These are phyloP conservation scores for Cystoderma amianthinum DNA, from an alignment of 768 basidiomycete genomes.

Conservation along the genomic window DNA sequence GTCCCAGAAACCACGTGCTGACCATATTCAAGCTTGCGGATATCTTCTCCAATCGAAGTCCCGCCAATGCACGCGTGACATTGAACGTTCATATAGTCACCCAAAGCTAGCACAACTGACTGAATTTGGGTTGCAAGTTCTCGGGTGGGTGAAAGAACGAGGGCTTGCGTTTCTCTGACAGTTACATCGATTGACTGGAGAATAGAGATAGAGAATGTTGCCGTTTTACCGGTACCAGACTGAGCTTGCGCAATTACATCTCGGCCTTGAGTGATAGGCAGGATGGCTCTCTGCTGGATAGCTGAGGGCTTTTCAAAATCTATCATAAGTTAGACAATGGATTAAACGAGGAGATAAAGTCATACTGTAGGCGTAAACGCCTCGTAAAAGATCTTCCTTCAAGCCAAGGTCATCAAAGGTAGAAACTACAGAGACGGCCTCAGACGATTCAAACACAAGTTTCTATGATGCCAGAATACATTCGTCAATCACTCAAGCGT, in stretches of 20 bases:
- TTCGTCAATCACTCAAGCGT: constrained; percentile 4
- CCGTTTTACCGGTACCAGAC: constrained; percentile 99
- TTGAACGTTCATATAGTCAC: constrained; percentile 99
- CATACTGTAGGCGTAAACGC: constrained; percentile 96
- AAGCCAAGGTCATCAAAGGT: constrained; percentile 87
- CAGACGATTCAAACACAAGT: constrained; percentile 94
- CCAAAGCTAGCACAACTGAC: constrained; percentile 91
- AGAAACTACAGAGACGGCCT: constrained; percentile 82
- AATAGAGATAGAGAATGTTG: constrained; percentile 96
- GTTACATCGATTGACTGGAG: constrained; percentile 96
- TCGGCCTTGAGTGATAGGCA: constrained; percentile 91
- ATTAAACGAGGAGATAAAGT: constrained; percentile 1
- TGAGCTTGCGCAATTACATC: constrained; percentile 99
- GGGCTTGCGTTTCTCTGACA: constrained; percentile 91
- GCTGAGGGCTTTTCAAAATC: constrained; percentile 98
- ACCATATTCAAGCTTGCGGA: constrained; percentile 93
- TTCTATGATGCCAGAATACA: constrained; percentile 48
- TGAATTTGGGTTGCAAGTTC: constrained; percentile 99
- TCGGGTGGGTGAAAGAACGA: constrained; percentile 96
- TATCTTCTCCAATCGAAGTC: constrained; percentile 95
- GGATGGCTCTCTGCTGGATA: constrained; percentile 96
- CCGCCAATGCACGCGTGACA: constrained; percentile 99
- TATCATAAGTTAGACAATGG: constrained; percentile 9
- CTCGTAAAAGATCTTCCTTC: constrained; percentile 92
- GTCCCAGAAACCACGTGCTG: constrained; percentile 98